A percentile compares a stretch with the other conserved stretches of the same genome.
phyloP scores from a whole-genome alignment of 2,329 filamentous ascomycete genomes.

The Calonectria hawksworthii region DNA sequence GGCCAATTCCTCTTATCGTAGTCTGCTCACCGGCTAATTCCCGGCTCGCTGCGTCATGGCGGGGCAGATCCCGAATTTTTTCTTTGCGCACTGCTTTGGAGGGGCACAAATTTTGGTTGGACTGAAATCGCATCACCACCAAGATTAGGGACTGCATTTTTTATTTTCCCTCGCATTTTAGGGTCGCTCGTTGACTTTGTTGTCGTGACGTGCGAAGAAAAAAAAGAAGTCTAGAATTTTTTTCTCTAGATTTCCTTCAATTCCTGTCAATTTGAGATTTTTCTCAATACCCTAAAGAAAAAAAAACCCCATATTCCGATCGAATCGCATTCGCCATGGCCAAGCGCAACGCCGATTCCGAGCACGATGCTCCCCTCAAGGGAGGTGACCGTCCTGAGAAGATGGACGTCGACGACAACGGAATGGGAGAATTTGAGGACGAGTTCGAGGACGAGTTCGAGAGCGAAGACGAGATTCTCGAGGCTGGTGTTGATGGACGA shows the following conservation, averaged over 20 bases:
- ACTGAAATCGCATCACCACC: conserved; percentile 16
- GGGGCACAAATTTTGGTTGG: conserved; percentile 23
- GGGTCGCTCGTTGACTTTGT: not conserved
- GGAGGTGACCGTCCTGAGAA: conserved; percentile 72
- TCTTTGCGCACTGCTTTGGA: conserved; percentile 25
- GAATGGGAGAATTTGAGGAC: conserved; percentile 90
- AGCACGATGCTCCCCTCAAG: conserved; percentile 67
- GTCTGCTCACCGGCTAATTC: conserved; percentile 19
- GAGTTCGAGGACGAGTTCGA: conserved; percentile 95
- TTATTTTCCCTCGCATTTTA: not conserved
- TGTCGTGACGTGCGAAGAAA: not conserved
- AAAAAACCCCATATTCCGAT: not conserved
- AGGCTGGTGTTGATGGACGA: conserved; percentile 92
- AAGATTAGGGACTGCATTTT: not conserved
- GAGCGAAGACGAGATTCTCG: conserved; percentile 89
- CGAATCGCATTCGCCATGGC: conserved; percentile 33
- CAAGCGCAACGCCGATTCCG: conserved; percentile 43
- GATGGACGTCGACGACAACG: conserved; percentile 74
- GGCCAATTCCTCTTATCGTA: not conserved
- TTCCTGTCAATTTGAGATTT: not conserved
- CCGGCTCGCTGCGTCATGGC: conserved; percentile 30
- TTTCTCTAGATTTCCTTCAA: not conserved
- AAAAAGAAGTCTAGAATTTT: not conserved
- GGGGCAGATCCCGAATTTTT: conserved; percentile 22
- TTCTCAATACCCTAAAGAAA: not conserved